Evolutionary conservation across 148 eudicot species (phyloP).

Genomic region (Bassia scoparia): DNA sequence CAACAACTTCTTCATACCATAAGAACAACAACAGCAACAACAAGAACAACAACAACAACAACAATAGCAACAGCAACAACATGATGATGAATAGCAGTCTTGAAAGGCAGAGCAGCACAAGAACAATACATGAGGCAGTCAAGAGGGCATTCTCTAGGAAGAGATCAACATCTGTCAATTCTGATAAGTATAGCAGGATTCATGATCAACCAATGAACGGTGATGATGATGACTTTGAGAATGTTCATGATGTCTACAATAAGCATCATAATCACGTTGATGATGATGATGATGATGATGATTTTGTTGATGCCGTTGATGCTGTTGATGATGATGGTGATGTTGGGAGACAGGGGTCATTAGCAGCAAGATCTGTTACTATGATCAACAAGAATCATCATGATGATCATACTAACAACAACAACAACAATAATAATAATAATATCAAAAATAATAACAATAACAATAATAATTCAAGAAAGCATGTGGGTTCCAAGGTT

Average conservation of each 20-base stretch:
- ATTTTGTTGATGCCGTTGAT: neutral
- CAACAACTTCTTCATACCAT: conserved; percentile 14
- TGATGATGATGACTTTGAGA: conserved; percentile 13
- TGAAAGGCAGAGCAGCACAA: conserved; percentile 32
- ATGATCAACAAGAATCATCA: conserved; percentile 18
- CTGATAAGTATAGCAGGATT: conserved; percentile 30
- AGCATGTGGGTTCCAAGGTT: conserved; percentile 31
- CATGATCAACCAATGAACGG: conserved; percentile 27
- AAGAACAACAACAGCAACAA: conserved; percentile 14
- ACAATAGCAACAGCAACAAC: neutral
- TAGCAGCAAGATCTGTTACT: conserved; percentile 10
- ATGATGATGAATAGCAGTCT: neutral
- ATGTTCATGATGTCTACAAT: neutral
- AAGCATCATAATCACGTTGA: neutral
- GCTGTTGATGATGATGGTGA: conserved; percentile 10
- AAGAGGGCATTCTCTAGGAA: conserved; percentile 29
- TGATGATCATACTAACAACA: neutral
- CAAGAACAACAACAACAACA: conserved; percentile 1
- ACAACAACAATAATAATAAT: no score
- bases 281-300: neutral
- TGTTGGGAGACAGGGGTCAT: conserved; percentile 17
- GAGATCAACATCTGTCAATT: conserved; percentile 30
- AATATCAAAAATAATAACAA: no score
- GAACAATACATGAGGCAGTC: conserved; percentile 26
- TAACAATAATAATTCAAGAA: conserved; percentile 17